Percentiles rank a stretch among this genome's conserved stretches.
Evolutionary conservation across 225 moss, liverwort and hornwort species (phyloP).

Genomic region (Marchantia paleacea): DNA sequence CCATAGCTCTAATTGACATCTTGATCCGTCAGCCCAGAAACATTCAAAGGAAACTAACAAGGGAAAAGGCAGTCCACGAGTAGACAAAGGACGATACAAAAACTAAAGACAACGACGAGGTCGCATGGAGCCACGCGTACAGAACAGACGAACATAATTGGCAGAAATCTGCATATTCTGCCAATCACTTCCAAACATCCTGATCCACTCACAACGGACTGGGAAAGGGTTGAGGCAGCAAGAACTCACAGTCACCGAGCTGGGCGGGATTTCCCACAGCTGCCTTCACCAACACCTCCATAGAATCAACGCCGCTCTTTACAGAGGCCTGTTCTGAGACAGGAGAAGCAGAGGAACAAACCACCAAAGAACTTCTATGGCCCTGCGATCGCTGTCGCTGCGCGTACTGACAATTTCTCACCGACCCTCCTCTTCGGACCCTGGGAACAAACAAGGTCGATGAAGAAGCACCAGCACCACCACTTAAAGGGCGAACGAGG

Average conservation of each 20-base stretch:
- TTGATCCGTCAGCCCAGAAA: too few species aligned
- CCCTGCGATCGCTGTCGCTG: not conserved
- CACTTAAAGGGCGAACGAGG: not conserved
- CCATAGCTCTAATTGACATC: too few species aligned
- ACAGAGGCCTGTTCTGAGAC: not conserved
- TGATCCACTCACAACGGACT: too few species aligned
- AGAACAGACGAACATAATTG: not conserved
- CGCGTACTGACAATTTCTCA: not conserved
- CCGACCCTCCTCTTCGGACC: not conserved
- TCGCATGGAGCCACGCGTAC: not conserved
- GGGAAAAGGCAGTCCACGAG: not conserved
- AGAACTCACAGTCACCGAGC: slow-evolving; percentile 84
- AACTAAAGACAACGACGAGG: not conserved
- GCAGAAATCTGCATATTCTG: not conserved
- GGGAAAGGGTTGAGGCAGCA: not conserved
- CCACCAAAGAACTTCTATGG: not conserved
- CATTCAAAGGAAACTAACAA: not conserved
- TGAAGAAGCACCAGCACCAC: not conserved
- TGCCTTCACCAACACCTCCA: slow-evolving; percentile 90
- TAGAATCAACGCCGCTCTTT: slow-evolving; percentile 11
- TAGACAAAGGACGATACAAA: not conserved
- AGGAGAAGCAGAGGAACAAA: not conserved
- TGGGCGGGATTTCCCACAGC: slow-evolving; percentile 76
- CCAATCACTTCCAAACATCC: too few species aligned
- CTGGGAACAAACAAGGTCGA: not conserved